phyloP scores from a whole-genome alignment of 371 early-diverging fungal species.

The Dichotomocladium elegans region DNA sequence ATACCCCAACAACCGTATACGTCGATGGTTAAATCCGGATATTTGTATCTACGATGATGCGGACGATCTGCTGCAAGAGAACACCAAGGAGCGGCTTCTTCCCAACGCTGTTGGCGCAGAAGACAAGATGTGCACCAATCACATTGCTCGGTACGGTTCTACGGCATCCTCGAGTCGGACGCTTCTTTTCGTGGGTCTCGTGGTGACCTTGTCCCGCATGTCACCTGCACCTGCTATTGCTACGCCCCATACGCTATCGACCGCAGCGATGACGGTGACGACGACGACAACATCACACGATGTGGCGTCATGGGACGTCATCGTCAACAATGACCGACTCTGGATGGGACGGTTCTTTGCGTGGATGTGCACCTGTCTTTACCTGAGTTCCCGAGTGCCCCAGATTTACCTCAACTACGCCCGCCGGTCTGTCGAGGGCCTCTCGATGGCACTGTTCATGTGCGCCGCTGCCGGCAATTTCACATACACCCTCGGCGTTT shows the following conservation, averaged over 20 bases:
- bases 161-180: not conserved
- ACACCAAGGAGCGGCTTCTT: not conserved
- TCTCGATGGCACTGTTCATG: conserved; percentile 66
- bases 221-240: not conserved
- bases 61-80: not conserved
- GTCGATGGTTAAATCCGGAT: conserved; percentile 27
- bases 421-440: conserved; percentile 61
- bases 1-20: conserved; percentile 27
- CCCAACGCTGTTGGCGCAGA: not conserved
- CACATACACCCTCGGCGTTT: conserved; percentile 63
- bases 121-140: not conserved
- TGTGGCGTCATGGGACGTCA: not conserved
- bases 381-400: conserved; percentile 64
- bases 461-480: conserved; percentile 72
- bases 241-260: no score
- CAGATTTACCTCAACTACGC: conserved; percentile 63
- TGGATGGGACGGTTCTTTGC: conserved; percentile 62
- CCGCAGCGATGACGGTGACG: not conserved
- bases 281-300: not conserved
- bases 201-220: not conserved
- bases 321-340: not conserved
- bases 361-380: conserved; percentile 66
- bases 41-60: not conserved
- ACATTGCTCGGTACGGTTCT: not conserved
- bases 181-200: not conserved